A percentile compares a stretch with the other conserved stretches of the same genome.
These are phyloP conservation scores for Fimicolochytrium jonesii DNA, from an alignment of 192 early-diverging fungal species.

Conservation along the genomic window DNA sequence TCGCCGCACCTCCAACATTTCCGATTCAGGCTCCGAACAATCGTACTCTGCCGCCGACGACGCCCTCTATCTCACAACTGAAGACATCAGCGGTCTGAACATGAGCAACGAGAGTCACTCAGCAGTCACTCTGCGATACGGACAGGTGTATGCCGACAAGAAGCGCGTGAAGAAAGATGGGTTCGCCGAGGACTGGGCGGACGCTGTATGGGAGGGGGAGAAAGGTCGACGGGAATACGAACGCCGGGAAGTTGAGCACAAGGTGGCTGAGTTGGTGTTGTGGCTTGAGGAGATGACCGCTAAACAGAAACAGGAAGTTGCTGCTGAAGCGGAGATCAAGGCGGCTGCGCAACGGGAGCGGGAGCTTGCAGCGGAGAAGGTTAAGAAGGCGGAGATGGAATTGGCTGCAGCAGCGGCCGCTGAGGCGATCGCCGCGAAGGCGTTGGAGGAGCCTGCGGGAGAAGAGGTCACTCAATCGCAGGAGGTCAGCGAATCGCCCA, in stretches of 20 bases:
- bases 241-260: slow-evolving; percentile 16
- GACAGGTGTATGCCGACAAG: slow-evolving; percentile 14
- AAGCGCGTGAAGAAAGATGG: slow-evolving; percentile 1
- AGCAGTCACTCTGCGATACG: slow-evolving; percentile 3
- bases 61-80: not conserved
- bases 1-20: not conserved
- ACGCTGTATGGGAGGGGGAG: slow-evolving; percentile 20
- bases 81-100: slow-evolving; percentile 17
- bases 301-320: not conserved
- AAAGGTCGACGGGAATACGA: slow-evolving; percentile 19
- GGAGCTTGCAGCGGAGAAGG: not conserved
- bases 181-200: slow-evolving; percentile 14
- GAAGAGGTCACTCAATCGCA: too few species aligned
- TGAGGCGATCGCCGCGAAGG: not conserved
- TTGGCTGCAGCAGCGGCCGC: not conserved
- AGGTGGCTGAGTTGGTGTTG: slow-evolving; percentile 7
- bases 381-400: not conserved
- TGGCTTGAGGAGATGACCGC: not conserved
- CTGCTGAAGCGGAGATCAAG: too few species aligned
- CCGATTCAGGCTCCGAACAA: slow-evolving; percentile 16
- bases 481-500: too few species aligned
- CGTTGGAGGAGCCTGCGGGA: not conserved
- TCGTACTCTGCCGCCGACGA: not conserved
- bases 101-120: slow-evolving; percentile 13
- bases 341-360: too few species aligned